These are phyloP conservation scores for Polymyxa betae DNA, from an alignment of 208 protist species.

Conservation along the genomic window DNA sequence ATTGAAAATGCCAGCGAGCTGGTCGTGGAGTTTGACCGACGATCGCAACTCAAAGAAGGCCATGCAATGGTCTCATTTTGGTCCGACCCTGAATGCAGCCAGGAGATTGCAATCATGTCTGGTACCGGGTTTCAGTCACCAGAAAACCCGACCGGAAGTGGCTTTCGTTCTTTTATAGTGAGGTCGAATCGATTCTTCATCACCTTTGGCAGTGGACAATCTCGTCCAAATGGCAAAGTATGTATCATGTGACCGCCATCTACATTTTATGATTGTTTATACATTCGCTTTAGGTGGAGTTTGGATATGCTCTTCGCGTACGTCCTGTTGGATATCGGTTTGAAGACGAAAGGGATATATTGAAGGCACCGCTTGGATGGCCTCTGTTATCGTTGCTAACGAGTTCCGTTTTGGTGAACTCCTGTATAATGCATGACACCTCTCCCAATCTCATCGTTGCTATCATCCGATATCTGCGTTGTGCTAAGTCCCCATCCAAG, in stretches of 20 bases:
- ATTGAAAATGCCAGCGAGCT: constrained; percentile 36
- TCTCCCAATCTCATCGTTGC: background rate
- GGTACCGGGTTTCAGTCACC: constrained; percentile 26
- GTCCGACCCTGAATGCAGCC: constrained; percentile 36
- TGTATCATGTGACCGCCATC: no score
- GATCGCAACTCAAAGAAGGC: constrained; percentile 34
- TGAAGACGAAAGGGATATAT: constrained; percentile 22
- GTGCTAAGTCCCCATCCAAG: constrained; percentile 3
- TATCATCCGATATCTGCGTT: background rate
- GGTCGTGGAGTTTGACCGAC: constrained; percentile 12
- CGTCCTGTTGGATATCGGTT: constrained; percentile 39
- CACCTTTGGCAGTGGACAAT: background rate
- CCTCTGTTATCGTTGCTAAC: constrained; percentile 22
- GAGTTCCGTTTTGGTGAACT: background rate
- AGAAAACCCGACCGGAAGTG: background rate
- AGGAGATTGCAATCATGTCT: constrained; percentile 31
- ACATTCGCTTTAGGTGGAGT: no score
- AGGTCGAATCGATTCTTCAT: constrained; percentile 3
- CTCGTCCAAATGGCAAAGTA: constrained; percentile 18
- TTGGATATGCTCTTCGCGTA: background rate
- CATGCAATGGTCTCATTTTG: constrained; percentile 52
- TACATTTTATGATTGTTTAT: no score
- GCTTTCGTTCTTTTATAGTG: constrained; percentile 7
- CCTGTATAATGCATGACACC: background rate
- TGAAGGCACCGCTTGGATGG: constrained; percentile 11